Conservation (phyloP, 305 asterid species). For the Nicotiana rustica region DNA sequence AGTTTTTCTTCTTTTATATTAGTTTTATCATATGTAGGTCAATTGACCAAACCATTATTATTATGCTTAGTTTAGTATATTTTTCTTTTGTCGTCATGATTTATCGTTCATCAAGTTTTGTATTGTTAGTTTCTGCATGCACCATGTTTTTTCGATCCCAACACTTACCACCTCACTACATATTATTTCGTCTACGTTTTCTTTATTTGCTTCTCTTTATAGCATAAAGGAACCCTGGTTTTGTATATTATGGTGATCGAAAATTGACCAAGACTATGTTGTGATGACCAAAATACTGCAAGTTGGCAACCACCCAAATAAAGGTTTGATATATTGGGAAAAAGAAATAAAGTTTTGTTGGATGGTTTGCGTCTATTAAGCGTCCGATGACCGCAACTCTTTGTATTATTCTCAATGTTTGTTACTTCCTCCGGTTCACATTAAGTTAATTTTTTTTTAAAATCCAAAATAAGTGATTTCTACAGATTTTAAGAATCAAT, state of each 20-base stretch:
- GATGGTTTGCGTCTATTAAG: slow-evolving; percentile 18
- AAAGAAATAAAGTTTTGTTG: background rate
- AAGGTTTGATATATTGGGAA: background rate
- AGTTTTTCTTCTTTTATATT: too few relatives aligned
- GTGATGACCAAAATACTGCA: background rate
- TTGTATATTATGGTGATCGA: background rate
- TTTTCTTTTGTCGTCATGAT: too few relatives aligned
- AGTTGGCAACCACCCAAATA: background rate
- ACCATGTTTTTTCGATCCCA: too few relatives aligned
- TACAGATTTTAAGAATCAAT: too few relatives aligned
- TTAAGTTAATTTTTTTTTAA: too few relatives aligned
- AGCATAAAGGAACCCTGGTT: background rate
- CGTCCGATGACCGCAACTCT: background rate
- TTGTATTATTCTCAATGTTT: background rate
- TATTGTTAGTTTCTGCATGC: too few relatives aligned
- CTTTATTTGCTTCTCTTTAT: background rate
- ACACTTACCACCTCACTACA: too few relatives aligned
- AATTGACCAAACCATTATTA: too few relatives aligned
- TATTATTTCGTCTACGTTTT: background rate
- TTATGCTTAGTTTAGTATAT: too few relatives aligned
- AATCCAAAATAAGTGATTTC: too few relatives aligned
- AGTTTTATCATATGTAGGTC: too few relatives aligned
- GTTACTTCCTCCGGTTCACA: background rate
- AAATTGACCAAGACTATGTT: slow-evolving; percentile 17
- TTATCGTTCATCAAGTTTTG: too few relatives aligned